phyloP scores from a whole-genome alignment of 768 basidiomycete species.

The Strobilomyces confusus region DNA sequence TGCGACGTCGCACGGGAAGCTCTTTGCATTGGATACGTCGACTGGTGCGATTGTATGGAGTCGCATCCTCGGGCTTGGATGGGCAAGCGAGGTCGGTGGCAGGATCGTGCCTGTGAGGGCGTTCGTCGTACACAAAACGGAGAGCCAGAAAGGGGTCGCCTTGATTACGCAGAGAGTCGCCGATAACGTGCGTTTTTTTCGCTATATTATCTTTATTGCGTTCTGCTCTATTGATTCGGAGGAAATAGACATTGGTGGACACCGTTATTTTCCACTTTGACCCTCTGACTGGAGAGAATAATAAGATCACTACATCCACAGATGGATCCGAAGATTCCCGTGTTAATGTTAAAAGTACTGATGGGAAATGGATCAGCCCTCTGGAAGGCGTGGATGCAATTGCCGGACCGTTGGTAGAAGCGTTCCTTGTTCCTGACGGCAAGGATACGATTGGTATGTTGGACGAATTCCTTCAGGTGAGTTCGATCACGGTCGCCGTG shows the following conservation, averaged over 20 bases:
- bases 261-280: no score
- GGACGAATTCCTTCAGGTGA: conserved; percentile 74
- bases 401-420: conserved; percentile 52
- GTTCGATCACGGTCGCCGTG: conserved; percentile 6
- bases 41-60: conserved; percentile 80
- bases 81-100: conserved; percentile 56
- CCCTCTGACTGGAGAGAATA: no score
- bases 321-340: not conserved
- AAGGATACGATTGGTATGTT: conserved; percentile 58
- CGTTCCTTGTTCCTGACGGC: conserved; percentile 38
- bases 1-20: conserved; percentile 66
- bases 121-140: conserved; percentile 40
- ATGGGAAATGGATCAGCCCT: conserved; percentile 28
- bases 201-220: not conserved
- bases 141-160: conserved; percentile 46
- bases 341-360: not conserved
- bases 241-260: conserved; percentile 45
- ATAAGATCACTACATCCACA: conserved; percentile 25
- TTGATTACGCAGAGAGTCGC: conserved; percentile 59
- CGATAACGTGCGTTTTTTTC: conserved; percentile 47
- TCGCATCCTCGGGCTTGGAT: conserved; percentile 69
- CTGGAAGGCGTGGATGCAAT: conserved; percentile 62
- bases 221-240: conserved; percentile 5
- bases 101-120: conserved; percentile 56
- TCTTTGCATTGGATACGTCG: conserved; percentile 79